Percentiles rank a stretch among this genome's conserved stretches.
These are phyloP conservation scores for Fusarium globosum DNA, from an alignment of 2,329 filamentous ascomycete genomes.

Conservation along the genomic window DNA sequence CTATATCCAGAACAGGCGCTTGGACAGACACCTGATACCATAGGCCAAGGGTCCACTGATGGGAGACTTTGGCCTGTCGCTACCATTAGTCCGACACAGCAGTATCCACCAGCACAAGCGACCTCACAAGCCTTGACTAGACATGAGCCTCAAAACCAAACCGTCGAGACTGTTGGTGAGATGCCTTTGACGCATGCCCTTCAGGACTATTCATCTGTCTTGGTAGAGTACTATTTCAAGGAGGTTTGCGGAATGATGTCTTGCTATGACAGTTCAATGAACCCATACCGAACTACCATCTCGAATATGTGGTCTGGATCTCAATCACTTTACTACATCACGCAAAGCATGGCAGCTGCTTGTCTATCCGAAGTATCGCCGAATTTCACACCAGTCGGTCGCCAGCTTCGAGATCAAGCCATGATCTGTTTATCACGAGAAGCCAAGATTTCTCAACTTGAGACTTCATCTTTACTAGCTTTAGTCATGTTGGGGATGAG, in stretches of 20 bases:
- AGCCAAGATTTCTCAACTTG: slow-evolving; percentile 57
- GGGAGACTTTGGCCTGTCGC: slow-evolving; percentile 25
- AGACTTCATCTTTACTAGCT: slow-evolving; percentile 67
- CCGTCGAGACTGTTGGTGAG: slow-evolving; percentile 1
- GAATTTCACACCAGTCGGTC: slow-evolving; percentile 62
- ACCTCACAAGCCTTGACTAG: background rate
- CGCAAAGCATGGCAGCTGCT: slow-evolving; percentile 73
- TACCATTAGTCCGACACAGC: background rate
- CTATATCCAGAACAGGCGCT: slow-evolving; percentile 16
- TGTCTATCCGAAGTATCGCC: slow-evolving; percentile 64
- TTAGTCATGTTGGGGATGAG: slow-evolving; percentile 69
- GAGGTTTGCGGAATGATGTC: slow-evolving; percentile 71
- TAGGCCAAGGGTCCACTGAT: slow-evolving; percentile 18
- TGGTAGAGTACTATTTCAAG: slow-evolving; percentile 73
- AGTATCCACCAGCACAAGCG: background rate
- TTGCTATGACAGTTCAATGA: slow-evolving; percentile 71
- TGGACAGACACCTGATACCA: slow-evolving; percentile 11
- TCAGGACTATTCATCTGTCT: slow-evolving; percentile 60
- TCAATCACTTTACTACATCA: slow-evolving; percentile 67
- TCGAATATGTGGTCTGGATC: slow-evolving; percentile 68
- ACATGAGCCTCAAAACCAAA: background rate
- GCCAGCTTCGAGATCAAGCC: slow-evolving; percentile 59
- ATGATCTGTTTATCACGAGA: slow-evolving; percentile 63
- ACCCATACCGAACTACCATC: slow-evolving; percentile 69
- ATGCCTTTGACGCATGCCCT: slow-evolving; percentile 35